phyloP scores from a whole-genome alignment of 768 basidiomycete genomes.

The Lactifluus pinguis region DNA sequence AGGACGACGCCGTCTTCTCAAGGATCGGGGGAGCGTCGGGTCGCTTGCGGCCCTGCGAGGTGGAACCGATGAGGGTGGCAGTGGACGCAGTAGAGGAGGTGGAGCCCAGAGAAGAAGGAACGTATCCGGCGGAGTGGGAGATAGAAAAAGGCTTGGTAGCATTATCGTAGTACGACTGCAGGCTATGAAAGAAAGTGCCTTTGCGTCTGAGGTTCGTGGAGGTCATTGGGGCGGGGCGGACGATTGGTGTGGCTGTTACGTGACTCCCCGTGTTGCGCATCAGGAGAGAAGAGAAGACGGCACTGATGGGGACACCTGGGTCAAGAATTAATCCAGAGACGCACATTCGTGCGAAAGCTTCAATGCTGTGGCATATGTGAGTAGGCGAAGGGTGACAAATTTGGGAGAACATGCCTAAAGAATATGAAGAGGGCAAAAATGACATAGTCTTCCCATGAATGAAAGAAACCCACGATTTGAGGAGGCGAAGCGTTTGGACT shows the following conservation, averaged over 20 bases:
- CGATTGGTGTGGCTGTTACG: constrained; percentile 22
- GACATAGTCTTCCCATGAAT: constrained; percentile 79
- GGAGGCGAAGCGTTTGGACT: constrained; percentile 33
- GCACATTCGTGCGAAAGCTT: constrained; percentile 81
- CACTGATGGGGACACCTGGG: constrained; percentile 54
- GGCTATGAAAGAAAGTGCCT: constrained; percentile 36
- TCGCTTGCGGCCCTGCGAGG: neutral
- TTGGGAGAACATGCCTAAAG: constrained; percentile 59
- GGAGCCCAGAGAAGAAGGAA: constrained; percentile 3
- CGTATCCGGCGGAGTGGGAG: constrained; percentile 15
- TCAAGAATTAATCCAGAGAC: constrained; percentile 86
- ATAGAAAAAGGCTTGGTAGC: constrained; percentile 49
- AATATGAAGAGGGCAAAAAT: constrained; percentile 77
- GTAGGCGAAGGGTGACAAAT: neutral
- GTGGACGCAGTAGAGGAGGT: constrained; percentile 12
- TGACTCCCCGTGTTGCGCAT: constrained; percentile 23
- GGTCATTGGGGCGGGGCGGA: constrained; percentile 1
- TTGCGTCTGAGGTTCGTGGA: constrained; percentile 36
- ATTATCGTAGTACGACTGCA: constrained; percentile 38
- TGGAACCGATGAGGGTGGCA: constrained; percentile 5
- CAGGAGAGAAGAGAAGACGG: constrained; percentile 37
- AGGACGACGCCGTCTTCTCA: neutral
- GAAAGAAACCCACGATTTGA: constrained; percentile 65
- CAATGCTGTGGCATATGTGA: constrained; percentile 43
- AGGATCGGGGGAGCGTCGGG: constrained; percentile 2